A percentile compares a stretch with the other conserved stretches of the same genome.
Conservation (phyloP, 2,329 filamentous ascomycete species). For the Sphaerostilbella broomeana region DNA sequence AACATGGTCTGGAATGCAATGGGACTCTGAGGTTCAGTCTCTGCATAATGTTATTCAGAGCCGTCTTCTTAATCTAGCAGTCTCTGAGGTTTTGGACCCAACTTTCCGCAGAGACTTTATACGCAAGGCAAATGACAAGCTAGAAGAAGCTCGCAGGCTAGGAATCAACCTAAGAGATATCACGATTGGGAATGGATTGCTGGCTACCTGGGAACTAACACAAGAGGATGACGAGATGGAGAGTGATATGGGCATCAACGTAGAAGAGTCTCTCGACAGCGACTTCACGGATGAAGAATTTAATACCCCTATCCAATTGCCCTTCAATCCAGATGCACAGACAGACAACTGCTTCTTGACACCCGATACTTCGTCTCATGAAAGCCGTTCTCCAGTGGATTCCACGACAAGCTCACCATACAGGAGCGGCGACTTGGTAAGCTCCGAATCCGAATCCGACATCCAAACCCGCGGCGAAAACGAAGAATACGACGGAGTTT, state of each 20-base stretch:
- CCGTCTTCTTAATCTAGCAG: conserved; percentile 16
- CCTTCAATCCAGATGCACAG: no score
- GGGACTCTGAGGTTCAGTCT: conserved; percentile 20
- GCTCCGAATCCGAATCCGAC: conserved; percentile 6
- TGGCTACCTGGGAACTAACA: conserved; percentile 23
- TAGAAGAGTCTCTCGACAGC: no score
- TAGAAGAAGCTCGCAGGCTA: conserved; percentile 20
- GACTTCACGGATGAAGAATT: not conserved
- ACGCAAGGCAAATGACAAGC: conserved; percentile 21
- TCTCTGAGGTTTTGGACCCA: conserved; percentile 15
- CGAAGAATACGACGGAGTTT: conserved; percentile 9
- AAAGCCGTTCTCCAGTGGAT: no score
- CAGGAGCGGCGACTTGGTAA: not conserved
- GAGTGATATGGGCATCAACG: no score
- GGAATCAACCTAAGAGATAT: conserved; percentile 19
- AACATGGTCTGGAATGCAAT: conserved; percentile 20
- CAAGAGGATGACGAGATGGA: not conserved
- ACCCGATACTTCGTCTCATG: no score
- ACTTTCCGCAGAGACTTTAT: conserved; percentile 19
- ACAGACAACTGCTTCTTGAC: no score
- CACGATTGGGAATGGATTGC: conserved; percentile 20
- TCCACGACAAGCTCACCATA: conserved; percentile 1
- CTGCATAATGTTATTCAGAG: conserved; percentile 23
- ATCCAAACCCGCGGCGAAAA: no score
- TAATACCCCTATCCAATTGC: no score